Evolutionary conservation across 495 filamentous ascomycete genomes (phyloP).

Genomic region (Aspergillus nidulans): DNA sequence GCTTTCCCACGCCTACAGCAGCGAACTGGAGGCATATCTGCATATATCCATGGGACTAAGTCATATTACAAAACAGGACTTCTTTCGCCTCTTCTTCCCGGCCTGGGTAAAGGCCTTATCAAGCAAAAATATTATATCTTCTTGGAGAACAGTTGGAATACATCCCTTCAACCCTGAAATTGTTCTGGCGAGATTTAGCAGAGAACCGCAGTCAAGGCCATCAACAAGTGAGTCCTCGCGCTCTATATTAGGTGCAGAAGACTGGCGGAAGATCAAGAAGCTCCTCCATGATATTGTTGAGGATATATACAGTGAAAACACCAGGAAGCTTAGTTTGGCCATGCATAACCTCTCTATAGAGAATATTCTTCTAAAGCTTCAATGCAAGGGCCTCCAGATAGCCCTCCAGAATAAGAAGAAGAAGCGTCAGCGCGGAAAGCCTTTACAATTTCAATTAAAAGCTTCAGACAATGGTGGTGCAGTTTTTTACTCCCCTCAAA

Average conservation of each 20-base stretch:
- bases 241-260: slow-evolving; percentile 1
- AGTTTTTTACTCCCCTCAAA: not conserved
- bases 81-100: not conserved
- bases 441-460: not conserved
- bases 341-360: slow-evolving; percentile 2
- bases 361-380: not conserved
- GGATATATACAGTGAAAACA: slow-evolving; percentile 1
- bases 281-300: not conserved
- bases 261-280: slow-evolving; percentile 4
- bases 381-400: not conserved
- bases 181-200: not conserved
- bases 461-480: not conserved
- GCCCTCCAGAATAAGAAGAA: slow-evolving; percentile 1
- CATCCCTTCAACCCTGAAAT: not conserved
- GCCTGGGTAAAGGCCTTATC: not conserved
- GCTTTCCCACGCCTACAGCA: not conserved
- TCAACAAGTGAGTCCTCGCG: not conserved
- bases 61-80: slow-evolving; percentile 1
- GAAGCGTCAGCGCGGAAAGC: not conserved
- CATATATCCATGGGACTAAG: not conserved
- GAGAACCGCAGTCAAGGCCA: not conserved
- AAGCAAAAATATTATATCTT: not conserved
- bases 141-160: not conserved
- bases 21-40: not conserved
- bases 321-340: not conserved